These are phyloP conservation scores for Brassica hybrid DNA, from an alignment of 441 rosid genomes.

Conservation along the genomic window DNA sequence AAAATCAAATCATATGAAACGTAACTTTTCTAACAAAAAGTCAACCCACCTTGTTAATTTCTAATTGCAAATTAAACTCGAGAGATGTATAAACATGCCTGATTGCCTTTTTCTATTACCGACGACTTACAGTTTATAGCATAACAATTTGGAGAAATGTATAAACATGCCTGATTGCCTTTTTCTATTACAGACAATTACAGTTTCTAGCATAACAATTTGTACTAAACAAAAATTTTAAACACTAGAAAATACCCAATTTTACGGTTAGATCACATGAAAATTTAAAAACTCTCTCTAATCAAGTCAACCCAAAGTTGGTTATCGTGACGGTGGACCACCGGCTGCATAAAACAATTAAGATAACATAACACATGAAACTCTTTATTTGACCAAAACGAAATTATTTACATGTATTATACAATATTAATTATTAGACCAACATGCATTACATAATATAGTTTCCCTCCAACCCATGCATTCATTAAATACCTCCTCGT, in stretches of 20 bases:
- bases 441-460: conserved; percentile 41
- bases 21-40: conserved; percentile 10
- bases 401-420: conserved; percentile 1
- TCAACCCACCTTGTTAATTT: conserved; percentile 24
- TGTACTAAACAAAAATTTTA: neutral
- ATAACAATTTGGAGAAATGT: conserved; percentile 11
- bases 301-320: conserved; percentile 31
- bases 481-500: conserved; percentile 32
- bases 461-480: conserved; percentile 32
- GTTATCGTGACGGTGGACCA: conserved; percentile 38
- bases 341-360: conserved; percentile 22
- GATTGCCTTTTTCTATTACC: neutral
- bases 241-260: conserved; percentile 8
- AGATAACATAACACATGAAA: neutral
- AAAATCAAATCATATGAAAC: conserved; percentile 19
- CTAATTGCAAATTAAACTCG: neutral
- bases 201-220: too few species aligned
- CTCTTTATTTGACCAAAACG: conserved; percentile 32
- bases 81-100: neutral
- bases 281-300: neutral
- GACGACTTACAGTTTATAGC: conserved; percentile 9
- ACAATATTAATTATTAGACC: conserved; percentile 20
- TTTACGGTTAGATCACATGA: conserved; percentile 34
- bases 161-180: too few species aligned
- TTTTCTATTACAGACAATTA: too few species aligned